Base-by-base conservation (phyloP, 176 grass and related monocot species). In the Aechmea fasciata region DNA sequence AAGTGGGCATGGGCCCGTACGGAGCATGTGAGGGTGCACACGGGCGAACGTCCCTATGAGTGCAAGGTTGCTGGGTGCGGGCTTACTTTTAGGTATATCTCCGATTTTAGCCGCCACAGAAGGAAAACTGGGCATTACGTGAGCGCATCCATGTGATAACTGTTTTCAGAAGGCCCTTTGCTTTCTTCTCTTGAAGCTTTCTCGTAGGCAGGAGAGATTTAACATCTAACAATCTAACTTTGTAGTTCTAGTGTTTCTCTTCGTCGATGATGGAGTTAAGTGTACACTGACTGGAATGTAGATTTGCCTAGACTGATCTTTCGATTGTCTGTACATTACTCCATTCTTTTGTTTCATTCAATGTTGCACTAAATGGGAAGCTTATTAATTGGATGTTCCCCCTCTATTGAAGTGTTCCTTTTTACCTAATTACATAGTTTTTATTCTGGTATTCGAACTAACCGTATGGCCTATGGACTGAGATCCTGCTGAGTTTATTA, bases 1-100 rank as follows among this genome's bases (percentile, higher is more conserved):
- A 92, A 92, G 70, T 88, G 89, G 89, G 64, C 82, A 69, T 88
- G 89, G 89, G 89, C 89, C 14, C 85, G 84, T 63, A 92, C 79
- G 0, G 89, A 92, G 13, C 89, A 92, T 62, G 48, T 85, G 20
- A 76, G 89, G n/a, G 70, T 85, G 50, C 89, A 92, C 71, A 92
- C 82, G 2, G 85, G 89, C 10, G 82, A 92, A 61, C 79, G 89
- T 9, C 85, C 89, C 0, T 92, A 92, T 7, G 72, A 70, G 67
- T 88, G 85, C 51, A 68, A 66, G 4, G 63, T 62, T 19, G 47
- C 67, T 51, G 71, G 63, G 15, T 92, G 89, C 10, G 82, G 82
- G 11, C 85, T 80, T 85, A 88, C 79, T 47, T 92, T 92, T 50
- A 80, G 85, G 62, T 92, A 88, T 50, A 80, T 92, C 47, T 92